Evolutionary conservation across 2,329 filamentous ascomycete genomes (phyloP).

Genomic region (Didymella sp.): DNA sequence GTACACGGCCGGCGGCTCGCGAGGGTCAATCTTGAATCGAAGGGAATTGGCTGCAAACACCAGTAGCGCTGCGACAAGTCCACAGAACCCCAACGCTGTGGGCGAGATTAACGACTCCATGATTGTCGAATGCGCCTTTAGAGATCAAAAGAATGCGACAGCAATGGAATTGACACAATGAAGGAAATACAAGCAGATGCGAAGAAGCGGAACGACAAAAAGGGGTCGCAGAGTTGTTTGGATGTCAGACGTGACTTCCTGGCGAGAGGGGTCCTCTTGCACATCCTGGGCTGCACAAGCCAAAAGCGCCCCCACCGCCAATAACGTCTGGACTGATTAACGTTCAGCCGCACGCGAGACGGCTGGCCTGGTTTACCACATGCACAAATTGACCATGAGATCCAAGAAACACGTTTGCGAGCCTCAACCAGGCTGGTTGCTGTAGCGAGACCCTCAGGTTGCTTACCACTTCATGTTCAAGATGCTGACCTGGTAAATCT

Average conservation of each 20-base stretch:
- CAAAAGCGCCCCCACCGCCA: slow-evolving; percentile 9
- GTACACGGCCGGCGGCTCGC: slow-evolving; percentile 55
- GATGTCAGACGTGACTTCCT: neutral
- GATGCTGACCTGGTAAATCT: neutral
- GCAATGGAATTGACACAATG: neutral
- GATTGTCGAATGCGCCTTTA: neutral
- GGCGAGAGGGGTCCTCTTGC: neutral
- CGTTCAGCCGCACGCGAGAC: neutral
- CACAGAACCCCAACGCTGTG: slow-evolving; percentile 6
- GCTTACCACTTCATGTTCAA: neutral
- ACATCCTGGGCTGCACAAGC: neutral
- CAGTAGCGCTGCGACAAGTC: slow-evolving; percentile 14
- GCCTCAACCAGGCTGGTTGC: neutral
- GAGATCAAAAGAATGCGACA: neutral
- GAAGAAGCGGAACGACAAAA: neutral
- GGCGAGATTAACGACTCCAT: neutral
- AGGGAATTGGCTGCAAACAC: slow-evolving; percentile 18
- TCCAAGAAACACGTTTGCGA: too few species aligned
- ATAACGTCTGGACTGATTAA: neutral
- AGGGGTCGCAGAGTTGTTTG: neutral
- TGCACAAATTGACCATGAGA: too few species aligned
- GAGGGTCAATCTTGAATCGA: slow-evolving; percentile 32
- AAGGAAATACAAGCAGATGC: neutral
- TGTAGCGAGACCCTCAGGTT: too few species aligned
- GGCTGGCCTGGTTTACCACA: neutral